Evolutionary conservation across 2,329 filamentous ascomycete species (phyloP).

Genomic region (Pseudocercospora macadamiae): DNA sequence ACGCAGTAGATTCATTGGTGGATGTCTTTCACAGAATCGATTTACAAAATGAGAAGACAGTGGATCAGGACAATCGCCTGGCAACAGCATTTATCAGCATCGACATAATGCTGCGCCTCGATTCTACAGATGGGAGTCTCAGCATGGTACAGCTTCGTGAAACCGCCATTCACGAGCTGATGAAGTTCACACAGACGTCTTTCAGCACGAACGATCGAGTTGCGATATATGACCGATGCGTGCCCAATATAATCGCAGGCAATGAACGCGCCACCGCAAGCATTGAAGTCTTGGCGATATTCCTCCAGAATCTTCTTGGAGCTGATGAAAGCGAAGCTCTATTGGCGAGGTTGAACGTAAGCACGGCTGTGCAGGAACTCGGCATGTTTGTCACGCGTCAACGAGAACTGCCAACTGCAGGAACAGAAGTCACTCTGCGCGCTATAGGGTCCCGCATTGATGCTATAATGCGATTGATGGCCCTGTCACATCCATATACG

Average conservation of each 20-base stretch:
- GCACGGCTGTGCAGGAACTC: conserved; percentile 43
- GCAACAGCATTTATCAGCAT: conserved; percentile 32
- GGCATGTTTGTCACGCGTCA: conserved; percentile 35
- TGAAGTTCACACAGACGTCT: conserved; percentile 20
- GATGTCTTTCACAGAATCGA: conserved; percentile 23
- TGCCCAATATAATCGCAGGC: conserved; percentile 23
- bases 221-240: conserved; percentile 29
- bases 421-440: background rate
- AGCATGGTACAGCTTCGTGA: conserved; percentile 21
- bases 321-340: conserved; percentile 24
- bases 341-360: conserved; percentile 27
- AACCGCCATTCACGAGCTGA: conserved; percentile 25
- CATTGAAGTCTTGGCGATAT: conserved; percentile 29
- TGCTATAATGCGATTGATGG: conserved; percentile 57
- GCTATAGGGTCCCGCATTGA: conserved; percentile 48
- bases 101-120: conserved; percentile 29
- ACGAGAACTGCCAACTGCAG: conserved; percentile 12
- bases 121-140: conserved; percentile 11
- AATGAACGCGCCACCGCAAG: conserved; percentile 28
- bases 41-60: conserved; percentile 5
- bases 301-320: conserved; percentile 18
- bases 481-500: conserved; percentile 8
- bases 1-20: conserved; percentile 29
- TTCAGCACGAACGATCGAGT: conserved; percentile 22
- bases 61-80: conserved; percentile 16